Percentiles rank a stretch among this genome's conserved stretches.
These are phyloP conservation scores for Encephalitozoon intestinalis DNA, from an alignment of 371 early-diverging fungal species.

Conservation along the genomic window DNA sequence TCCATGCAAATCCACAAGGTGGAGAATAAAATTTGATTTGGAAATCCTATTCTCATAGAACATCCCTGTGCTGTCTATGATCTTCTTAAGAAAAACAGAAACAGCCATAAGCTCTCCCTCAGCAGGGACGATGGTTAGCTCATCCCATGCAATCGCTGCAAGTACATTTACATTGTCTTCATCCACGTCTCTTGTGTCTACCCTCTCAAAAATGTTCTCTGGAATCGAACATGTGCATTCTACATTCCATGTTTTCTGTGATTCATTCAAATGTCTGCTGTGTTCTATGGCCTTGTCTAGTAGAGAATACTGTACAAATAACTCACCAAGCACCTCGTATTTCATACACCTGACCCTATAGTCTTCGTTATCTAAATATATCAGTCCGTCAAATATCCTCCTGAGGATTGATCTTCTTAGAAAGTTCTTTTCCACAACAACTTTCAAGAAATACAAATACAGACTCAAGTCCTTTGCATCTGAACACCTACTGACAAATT, in stretches of 20 bases:
- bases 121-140: slow-evolving; percentile 1
- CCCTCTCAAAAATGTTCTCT: not conserved
- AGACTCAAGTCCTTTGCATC: not conserved
- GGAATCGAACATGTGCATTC: not conserved
- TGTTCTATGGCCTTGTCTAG: not conserved
- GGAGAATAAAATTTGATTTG: not conserved
- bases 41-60: slow-evolving; percentile 13
- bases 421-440: not conserved
- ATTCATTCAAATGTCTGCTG: not conserved
- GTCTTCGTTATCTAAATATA: not conserved
- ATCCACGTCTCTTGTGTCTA: not conserved
- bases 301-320: not conserved
- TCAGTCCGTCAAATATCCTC: slow-evolving; percentile 4
- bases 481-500: not conserved
- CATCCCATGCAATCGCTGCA: slow-evolving; percentile 13
- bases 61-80: not conserved
- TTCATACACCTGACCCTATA: slow-evolving; percentile 5
- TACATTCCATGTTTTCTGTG: not conserved
- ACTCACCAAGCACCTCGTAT: not conserved
- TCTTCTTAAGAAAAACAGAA: not conserved
- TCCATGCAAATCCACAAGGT: not conserved
- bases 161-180: slow-evolving; percentile 9
- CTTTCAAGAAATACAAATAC: not conserved
- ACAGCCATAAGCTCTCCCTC: slow-evolving; percentile 12
- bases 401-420: not conserved